Conservation (phyloP, 169 alveolate species). For the Plasmodium vivax region DNA sequence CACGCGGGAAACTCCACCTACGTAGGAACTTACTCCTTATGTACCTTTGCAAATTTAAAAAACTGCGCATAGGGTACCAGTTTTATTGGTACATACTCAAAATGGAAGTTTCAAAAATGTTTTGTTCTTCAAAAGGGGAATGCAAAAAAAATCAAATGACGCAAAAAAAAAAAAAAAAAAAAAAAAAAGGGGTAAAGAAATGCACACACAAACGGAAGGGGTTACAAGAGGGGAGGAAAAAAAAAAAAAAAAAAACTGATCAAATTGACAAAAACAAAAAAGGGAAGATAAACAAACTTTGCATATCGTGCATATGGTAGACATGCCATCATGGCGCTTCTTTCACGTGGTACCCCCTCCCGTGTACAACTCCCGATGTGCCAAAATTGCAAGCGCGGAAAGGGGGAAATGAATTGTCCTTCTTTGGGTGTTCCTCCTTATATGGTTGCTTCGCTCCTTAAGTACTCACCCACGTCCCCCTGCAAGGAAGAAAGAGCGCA, state of each 20-base stretch:
- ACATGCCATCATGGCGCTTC: background rate
- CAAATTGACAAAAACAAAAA: background rate
- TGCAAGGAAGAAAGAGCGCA: conserved; percentile 4
- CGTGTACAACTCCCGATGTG: background rate
- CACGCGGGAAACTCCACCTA: background rate
- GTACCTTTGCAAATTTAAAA: background rate
- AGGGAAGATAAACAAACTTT: background rate
- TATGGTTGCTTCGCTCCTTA: conserved; percentile 67
- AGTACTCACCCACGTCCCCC: conserved; percentile 75
- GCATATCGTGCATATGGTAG: background rate
- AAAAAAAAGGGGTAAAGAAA: background rate
- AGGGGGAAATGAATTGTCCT: background rate
- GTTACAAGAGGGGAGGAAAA: background rate
- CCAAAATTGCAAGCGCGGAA: background rate
- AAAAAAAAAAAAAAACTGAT: background rate
- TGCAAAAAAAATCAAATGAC: background rate
- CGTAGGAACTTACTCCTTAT: background rate
- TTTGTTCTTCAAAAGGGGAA: background rate
- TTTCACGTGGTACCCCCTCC: background rate
- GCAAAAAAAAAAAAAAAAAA: background rate
- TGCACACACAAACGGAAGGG: background rate
- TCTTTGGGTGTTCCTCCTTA: background rate
- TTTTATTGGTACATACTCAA: background rate
- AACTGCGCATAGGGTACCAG: background rate
- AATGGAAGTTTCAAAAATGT: background rate